Evolutionary conservation across 75 land plant species (phyloP).

Genomic region (Pseudotsuga menziesii): DNA sequence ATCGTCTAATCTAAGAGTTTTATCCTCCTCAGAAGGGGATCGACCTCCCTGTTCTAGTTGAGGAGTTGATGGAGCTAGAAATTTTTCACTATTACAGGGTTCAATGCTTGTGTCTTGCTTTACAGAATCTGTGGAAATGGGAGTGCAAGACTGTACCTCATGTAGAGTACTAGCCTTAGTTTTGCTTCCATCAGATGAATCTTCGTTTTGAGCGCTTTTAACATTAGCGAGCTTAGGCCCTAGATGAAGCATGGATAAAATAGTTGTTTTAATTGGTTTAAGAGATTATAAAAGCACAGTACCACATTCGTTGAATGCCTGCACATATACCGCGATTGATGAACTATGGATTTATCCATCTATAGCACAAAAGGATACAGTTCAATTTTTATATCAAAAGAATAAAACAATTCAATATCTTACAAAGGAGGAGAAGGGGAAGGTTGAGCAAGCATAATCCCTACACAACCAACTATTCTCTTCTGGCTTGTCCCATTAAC

Average conservation of each 20-base stretch:
- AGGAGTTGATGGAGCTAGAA: constrained; percentile 64
- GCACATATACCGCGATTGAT: constrained; percentile 15
- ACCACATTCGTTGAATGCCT: constrained; percentile 50
- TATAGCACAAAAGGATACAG: neutral
- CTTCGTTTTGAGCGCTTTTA: constrained; percentile 1
- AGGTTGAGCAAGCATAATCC: too few species aligned
- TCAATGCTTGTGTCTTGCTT: neutral
- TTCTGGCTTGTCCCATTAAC: neutral
- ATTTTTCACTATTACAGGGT: constrained; percentile 23
- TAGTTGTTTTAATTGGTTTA: constrained; percentile 41
- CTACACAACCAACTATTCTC: too few species aligned
- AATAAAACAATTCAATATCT: too few species aligned
- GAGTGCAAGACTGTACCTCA: neutral
- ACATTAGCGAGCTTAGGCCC: constrained; percentile 8
- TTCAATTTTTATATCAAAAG: neutral
- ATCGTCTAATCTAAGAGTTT: constrained; percentile 20
- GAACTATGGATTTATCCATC: neutral
- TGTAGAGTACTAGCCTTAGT: neutral
- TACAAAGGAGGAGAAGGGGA: too few species aligned
- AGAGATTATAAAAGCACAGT: constrained; percentile 27
- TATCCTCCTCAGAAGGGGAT: constrained; percentile 24
- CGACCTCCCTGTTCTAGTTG: constrained; percentile 43
- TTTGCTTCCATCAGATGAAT: neutral
- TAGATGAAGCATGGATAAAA: constrained; percentile 30
- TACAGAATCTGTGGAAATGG: neutral